These are phyloP conservation scores for Claviceps arundinis DNA, from an alignment of 2,329 filamentous ascomycete genomes.

Conservation along the genomic window DNA sequence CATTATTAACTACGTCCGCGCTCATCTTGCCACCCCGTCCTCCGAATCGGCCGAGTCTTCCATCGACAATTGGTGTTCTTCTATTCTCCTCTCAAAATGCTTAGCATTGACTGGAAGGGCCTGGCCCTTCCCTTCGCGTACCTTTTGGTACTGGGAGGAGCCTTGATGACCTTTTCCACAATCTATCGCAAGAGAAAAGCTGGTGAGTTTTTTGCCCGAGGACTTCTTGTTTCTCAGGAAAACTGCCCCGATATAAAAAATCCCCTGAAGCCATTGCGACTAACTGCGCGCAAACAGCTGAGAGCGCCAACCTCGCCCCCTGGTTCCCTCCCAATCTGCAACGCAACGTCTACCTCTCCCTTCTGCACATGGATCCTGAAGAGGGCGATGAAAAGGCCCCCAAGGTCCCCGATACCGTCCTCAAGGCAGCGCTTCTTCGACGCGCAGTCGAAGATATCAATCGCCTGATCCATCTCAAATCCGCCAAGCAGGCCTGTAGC, in stretches of 20 bases:
- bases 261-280: background rate
- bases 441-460: conserved; percentile 88
- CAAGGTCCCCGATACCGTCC: conserved; percentile 65
- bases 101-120: conserved; percentile 60
- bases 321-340: conserved; percentile 90
- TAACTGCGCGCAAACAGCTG: conserved; percentile 35
- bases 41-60: background rate
- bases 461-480: conserved; percentile 77
- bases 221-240: background rate
- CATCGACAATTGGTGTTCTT: background rate
- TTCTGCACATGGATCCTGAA: conserved; percentile 64
- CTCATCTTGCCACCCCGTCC: background rate
- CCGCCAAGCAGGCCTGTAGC: conserved; percentile 76
- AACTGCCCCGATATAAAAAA: background rate
- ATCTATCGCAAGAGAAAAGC: conserved; percentile 90
- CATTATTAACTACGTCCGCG: background rate
- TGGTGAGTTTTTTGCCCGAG: conserved; percentile 33
- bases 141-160: conserved; percentile 72
- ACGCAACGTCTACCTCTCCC: conserved; percentile 86
- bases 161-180: conserved; percentile 80
- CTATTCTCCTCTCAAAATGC: conserved; percentile 3
- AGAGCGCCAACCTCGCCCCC: conserved; percentile 74
- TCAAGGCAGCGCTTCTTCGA: conserved; percentile 78
- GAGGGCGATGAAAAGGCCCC: conserved; percentile 51
- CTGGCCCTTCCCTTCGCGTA: conserved; percentile 83